phyloP scores from a whole-genome alignment of 2,329 filamentous ascomycete genomes.

The Fusarium sp. region DNA sequence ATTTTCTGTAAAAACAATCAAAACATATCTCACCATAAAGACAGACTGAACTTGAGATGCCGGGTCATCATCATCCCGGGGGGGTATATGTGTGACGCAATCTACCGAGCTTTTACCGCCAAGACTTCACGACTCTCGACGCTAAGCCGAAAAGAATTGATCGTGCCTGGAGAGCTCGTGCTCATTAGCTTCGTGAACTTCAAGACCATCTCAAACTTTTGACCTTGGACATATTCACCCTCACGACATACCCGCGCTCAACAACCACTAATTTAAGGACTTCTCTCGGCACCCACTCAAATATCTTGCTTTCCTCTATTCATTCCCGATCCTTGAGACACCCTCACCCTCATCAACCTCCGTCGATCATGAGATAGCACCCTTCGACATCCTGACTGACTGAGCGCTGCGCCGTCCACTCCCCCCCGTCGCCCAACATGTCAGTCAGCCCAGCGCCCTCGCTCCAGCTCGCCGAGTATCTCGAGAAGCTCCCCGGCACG shows the following conservation, averaged over 20 bases:
- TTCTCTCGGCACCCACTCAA: rapidly evolving
- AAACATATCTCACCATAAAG: no score
- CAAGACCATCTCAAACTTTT: conserved; percentile 7
- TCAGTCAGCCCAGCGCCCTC: conserved; percentile 60
- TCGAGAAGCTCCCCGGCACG: conserved; percentile 89
- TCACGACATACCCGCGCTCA: not conserved
- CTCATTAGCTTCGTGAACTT: conserved; percentile 23
- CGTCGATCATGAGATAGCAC: conserved; percentile 43
- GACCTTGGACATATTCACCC: rapidly evolving
- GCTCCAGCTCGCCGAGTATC: conserved; percentile 82
- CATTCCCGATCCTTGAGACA: not conserved
- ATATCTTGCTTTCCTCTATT: rapidly evolving
- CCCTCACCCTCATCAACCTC: not conserved
- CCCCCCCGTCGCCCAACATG: conserved; percentile 53
- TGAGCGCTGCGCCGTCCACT: conserved; percentile 28
- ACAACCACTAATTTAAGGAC: not conserved
- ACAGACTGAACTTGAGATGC: no score
- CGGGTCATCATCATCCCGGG: no score
- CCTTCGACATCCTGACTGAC: conserved; percentile 43
- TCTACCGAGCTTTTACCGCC: conserved; percentile 30
- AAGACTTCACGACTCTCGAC: not conserved
- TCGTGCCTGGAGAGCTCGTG: conserved; percentile 29
- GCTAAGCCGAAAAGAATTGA: conserved; percentile 25
- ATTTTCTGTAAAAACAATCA: no score
- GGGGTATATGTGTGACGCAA: conserved; percentile 28